Percentiles rank a stretch among this genome's conserved stretches.
These are phyloP conservation scores for Zizania palustris DNA, from an alignment of 202 grass and related monocot genomes.

Conservation along the genomic window DNA sequence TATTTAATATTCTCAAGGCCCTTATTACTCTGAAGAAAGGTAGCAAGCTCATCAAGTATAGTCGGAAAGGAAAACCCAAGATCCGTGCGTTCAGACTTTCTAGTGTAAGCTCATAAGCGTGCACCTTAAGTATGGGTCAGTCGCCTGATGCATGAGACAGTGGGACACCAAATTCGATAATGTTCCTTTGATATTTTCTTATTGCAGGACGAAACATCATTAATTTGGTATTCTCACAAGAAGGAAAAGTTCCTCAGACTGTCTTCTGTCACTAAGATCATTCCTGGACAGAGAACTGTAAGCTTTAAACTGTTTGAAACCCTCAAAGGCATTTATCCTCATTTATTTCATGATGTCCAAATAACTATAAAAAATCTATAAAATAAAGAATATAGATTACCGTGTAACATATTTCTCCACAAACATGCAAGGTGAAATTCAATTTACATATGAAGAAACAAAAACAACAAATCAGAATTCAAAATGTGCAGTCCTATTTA, in stretches of 20 bases:
- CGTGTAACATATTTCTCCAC: too few relatives aligned
- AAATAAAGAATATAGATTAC: too few relatives aligned
- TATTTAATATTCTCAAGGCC: constrained; percentile 49
- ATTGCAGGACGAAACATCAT: constrained; percentile 65
- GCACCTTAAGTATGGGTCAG: too few relatives aligned
- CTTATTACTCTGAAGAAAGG: constrained; percentile 91
- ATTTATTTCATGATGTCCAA: too few relatives aligned
- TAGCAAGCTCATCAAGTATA: constrained; percentile 85
- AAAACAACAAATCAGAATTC: too few relatives aligned
- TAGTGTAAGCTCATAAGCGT: constrained; percentile 56
- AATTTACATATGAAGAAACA: too few relatives aligned
- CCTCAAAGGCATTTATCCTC: not conserved
- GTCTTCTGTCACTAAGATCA: constrained; percentile 71
- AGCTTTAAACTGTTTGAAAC: constrained; percentile 43
- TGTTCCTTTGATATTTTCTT: not conserved
- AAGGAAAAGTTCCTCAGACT: constrained; percentile 77
- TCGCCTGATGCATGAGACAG: too few relatives aligned
- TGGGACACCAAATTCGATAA: too few relatives aligned
- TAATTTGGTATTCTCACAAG: constrained; percentile 78
- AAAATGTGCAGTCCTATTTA: too few relatives aligned
- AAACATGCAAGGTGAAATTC: too few relatives aligned
- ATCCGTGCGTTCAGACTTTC: constrained; percentile 87
- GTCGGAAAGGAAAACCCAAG: constrained; percentile 93
- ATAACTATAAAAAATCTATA: too few relatives aligned
- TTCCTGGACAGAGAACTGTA: constrained; percentile 92